These are phyloP conservation scores for Xylaria nigripes DNA, from an alignment of 495 filamentous ascomycete species.

Conservation along the genomic window DNA sequence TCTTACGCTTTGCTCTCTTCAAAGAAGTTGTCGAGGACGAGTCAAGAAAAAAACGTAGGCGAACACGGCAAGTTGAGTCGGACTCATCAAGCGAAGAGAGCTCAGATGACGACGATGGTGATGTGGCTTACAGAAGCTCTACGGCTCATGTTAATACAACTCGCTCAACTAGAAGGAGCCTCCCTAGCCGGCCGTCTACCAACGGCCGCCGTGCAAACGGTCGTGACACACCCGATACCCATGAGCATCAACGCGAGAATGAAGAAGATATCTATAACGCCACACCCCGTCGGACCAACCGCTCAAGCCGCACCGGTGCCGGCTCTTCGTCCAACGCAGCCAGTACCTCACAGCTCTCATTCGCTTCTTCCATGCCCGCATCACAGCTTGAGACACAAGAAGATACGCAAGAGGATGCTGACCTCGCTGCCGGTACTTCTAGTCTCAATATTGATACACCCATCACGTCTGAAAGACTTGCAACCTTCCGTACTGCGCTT, in stretches of 20 bases:
- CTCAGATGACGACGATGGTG: slow-evolving; percentile 29
- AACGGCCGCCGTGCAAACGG: slow-evolving; percentile 21
- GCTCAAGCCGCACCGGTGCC: slow-evolving; percentile 24
- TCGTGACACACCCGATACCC: slow-evolving; percentile 17
- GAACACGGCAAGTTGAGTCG: slow-evolving; percentile 37
- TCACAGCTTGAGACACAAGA: slow-evolving; percentile 36
- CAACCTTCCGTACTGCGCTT: slow-evolving; percentile 67
- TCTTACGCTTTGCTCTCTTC: slow-evolving; percentile 92
- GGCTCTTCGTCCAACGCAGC: slow-evolving; percentile 23
- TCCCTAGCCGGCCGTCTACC: slow-evolving; percentile 21
- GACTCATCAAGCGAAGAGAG: slow-evolving; percentile 31
- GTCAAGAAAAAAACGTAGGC: slow-evolving; percentile 64
- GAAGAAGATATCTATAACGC: slow-evolving; percentile 33
- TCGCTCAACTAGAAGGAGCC: slow-evolving; percentile 21
- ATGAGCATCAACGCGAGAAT: slow-evolving; percentile 17
- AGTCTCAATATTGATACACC: slow-evolving; percentile 32
- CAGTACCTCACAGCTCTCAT: slow-evolving; percentile 32
- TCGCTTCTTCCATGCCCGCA: slow-evolving; percentile 39
- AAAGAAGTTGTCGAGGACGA: slow-evolving; percentile 92
- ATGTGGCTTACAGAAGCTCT: slow-evolving; percentile 20
- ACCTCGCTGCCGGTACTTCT: slow-evolving; percentile 30
- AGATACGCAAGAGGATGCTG: slow-evolving; percentile 28
- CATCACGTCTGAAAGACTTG: slow-evolving; percentile 57
- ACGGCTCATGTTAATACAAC: slow-evolving; percentile 17
- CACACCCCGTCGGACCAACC: slow-evolving; percentile 31